Conservation (phyloP, 208 protist genomes). For the Porcisia deanei region DNA sequence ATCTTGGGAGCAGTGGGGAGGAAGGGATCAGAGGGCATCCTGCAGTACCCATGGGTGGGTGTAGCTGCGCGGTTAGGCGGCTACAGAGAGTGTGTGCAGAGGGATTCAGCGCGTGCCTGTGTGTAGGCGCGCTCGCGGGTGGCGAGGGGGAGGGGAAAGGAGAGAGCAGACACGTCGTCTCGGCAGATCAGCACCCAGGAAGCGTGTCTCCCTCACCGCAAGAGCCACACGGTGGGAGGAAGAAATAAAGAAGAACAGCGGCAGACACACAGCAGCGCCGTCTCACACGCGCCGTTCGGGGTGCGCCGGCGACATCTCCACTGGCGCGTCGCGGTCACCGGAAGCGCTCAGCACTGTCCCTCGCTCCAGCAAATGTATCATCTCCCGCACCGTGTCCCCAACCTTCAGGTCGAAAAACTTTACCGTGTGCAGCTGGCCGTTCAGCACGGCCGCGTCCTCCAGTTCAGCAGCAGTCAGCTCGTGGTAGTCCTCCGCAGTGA, state of each 20-base stretch:
- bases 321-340: constrained; percentile 48
- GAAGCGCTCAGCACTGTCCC: constrained; percentile 49
- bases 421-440: constrained; percentile 81
- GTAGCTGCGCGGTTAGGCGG: background rate
- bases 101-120: background rate
- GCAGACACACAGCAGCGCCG: background rate
- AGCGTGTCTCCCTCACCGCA: background rate
- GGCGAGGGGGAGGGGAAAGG: background rate
- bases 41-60: background rate
- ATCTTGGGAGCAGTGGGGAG: constrained; percentile 1
- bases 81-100: background rate
- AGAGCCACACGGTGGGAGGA: background rate
- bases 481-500: constrained; percentile 77
- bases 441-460: constrained; percentile 59
- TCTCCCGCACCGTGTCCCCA: constrained; percentile 80
- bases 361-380: constrained; percentile 66
- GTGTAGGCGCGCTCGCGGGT: background rate
- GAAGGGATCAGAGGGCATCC: background rate
- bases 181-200: background rate
- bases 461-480: constrained; percentile 56
- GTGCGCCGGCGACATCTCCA: constrained; percentile 64
- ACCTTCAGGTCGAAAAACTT: constrained; percentile 90
- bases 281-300: constrained; percentile 71
- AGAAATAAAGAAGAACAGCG: background rate
- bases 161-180: background rate